Evolutionary conservation across 2,329 filamentous ascomycete species (phyloP).

Genomic region (Chaetomiaceae sp.): DNA sequence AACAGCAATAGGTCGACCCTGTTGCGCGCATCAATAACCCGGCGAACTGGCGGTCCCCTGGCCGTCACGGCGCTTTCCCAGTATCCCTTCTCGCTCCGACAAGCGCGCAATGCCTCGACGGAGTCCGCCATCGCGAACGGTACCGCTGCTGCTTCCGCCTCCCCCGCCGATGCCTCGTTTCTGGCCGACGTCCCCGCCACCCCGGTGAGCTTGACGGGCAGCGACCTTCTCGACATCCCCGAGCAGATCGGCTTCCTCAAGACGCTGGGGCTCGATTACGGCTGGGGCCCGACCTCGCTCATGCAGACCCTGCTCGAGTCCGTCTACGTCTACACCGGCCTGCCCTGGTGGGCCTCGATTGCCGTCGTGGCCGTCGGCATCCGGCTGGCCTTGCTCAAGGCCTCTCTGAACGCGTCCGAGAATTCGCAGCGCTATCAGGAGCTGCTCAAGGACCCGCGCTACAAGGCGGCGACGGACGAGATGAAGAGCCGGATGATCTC

Average conservation of each 20-base stretch:
- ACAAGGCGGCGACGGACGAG: conserved; percentile 43
- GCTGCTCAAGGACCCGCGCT: conserved; percentile 49
- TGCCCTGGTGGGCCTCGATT: conserved; percentile 81
- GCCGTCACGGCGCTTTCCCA: conserved; percentile 15
- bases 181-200: conserved; percentile 20
- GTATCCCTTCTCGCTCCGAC: conserved; percentile 16
- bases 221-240: conserved; percentile 53
- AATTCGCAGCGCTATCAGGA: conserved; percentile 55
- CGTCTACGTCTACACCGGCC: conserved; percentile 65
- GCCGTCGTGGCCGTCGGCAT: conserved; percentile 57
- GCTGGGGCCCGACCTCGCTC: conserved; percentile 67
- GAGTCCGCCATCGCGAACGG: conserved; percentile 11
- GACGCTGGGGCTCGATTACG: conserved; percentile 78
- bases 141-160: conserved; percentile 8
- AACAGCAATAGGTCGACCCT: conserved; percentile 6
- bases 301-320: conserved; percentile 78
- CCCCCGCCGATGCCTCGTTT: conserved; percentile 2
- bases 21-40: neutral
- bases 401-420: conserved; percentile 57
- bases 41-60: conserved; percentile 21
- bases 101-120: conserved; percentile 26
- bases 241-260: conserved; percentile 79
- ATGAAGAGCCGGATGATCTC: conserved; percentile 41
- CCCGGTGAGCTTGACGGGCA: conserved; percentile 29
- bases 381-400: conserved; percentile 59